phyloP scores from a whole-genome alignment of 371 early-diverging fungal species.

The Mucor velutinosus region DNA sequence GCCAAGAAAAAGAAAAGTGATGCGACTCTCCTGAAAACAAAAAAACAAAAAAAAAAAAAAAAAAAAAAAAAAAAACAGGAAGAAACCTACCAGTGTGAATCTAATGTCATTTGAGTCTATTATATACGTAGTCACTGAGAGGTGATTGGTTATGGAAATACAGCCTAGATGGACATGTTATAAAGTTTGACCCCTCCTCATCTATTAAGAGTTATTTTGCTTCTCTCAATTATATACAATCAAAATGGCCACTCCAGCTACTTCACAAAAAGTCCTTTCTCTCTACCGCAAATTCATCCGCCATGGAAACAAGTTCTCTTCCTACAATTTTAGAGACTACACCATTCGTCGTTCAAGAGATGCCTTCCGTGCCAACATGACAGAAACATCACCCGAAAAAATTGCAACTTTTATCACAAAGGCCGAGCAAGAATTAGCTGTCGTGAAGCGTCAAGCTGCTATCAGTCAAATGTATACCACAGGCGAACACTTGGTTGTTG shows the following conservation, averaged over 20 bases:
- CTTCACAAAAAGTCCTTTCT: conserved; percentile 54
- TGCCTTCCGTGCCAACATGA: conserved; percentile 63
- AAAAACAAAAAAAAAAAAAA: too few species aligned
- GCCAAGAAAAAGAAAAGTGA: too few species aligned
- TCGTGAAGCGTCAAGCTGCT: conserved; percentile 67
- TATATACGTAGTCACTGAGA: too few species aligned
- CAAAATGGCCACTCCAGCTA: conserved; percentile 20
- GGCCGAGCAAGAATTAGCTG: conserved; percentile 61
- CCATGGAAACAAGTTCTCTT: conserved; percentile 59
- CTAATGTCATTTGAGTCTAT: too few species aligned
- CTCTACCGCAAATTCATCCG: conserved; percentile 70
- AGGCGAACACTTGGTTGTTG: conserved; percentile 65
- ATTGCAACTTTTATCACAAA: conserved; percentile 54
- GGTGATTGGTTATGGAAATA: too few species aligned
- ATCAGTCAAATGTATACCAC: conserved; percentile 63
- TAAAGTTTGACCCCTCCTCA: background rate
- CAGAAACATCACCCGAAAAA: conserved; percentile 58
- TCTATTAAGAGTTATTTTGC: background rate
- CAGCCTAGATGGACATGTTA: background rate
- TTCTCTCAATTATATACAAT: conserved; percentile 2
- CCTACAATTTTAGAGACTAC: conserved; percentile 79
- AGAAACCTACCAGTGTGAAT: too few species aligned
- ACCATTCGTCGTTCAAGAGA: conserved; percentile 68
- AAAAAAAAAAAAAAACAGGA: too few species aligned
- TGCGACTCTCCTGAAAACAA: too few species aligned